Percentiles rank a stretch among this genome's conserved stretches.
Evolutionary conservation across 129 eudicot species (phyloP).

Genomic region (Escallonia herrerae): DNA sequence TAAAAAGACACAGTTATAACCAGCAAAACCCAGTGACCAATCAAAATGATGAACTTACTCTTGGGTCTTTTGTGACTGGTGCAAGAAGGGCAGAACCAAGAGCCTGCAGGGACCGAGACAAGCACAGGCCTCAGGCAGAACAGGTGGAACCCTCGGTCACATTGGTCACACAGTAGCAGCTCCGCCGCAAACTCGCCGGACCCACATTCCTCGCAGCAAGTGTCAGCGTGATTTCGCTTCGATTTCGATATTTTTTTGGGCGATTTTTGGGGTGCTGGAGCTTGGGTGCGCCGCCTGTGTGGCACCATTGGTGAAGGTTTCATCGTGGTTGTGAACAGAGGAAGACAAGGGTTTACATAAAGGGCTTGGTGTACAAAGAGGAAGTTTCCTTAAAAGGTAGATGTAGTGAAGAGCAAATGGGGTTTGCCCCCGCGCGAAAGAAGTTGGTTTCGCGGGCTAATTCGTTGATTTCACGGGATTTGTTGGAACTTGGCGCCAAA

Average conservation of each 20-base stretch:
- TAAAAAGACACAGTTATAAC: too few relatives aligned
- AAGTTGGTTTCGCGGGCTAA: too few relatives aligned
- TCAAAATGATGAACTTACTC: slow-evolving; percentile 28
- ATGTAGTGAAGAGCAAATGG: too few relatives aligned
- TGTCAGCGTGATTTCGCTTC: slow-evolving; percentile 22
- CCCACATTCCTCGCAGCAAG: slow-evolving; percentile 72
- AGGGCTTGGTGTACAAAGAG: too few relatives aligned
- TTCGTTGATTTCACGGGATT: too few relatives aligned
- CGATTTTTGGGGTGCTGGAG: slow-evolving; percentile 23
- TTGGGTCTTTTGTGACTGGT: slow-evolving; percentile 28
- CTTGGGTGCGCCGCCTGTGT: slow-evolving; percentile 56
- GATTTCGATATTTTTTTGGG: slow-evolving; percentile 15
- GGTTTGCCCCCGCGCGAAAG: too few relatives aligned
- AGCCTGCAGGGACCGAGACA: slow-evolving; percentile 49
- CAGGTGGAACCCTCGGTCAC: slow-evolving; percentile 76
- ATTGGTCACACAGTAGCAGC: slow-evolving; percentile 74
- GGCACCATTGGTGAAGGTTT: slow-evolving; percentile 21
- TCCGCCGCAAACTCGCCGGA: slow-evolving; percentile 60
- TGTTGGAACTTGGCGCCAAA: too few relatives aligned
- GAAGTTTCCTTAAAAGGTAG: too few relatives aligned
- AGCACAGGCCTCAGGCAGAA: slow-evolving; percentile 80
- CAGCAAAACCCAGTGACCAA: too few relatives aligned
- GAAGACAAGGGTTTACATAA: too few relatives aligned
- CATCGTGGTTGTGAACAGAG: too few relatives aligned
- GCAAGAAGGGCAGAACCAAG: slow-evolving; percentile 74